These are phyloP conservation scores for Micractinium sp. DNA, from an alignment of 139 green algal genomes.

Conservation along the genomic window DNA sequence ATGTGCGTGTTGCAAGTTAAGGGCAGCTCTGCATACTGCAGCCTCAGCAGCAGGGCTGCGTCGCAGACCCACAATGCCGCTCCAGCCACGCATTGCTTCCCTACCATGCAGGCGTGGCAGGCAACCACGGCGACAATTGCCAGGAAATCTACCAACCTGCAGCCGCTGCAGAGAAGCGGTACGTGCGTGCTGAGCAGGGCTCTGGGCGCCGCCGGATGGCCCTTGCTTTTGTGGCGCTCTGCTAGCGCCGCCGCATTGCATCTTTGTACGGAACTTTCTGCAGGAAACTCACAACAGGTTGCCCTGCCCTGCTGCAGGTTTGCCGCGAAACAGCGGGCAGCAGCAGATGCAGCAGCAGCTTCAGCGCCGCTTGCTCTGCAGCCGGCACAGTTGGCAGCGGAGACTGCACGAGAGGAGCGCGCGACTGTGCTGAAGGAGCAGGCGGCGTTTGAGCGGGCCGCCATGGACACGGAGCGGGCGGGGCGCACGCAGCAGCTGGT, in stretches of 20 bases:
- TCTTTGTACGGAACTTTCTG: too few species aligned
- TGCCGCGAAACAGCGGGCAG: neutral
- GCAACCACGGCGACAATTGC: constrained; percentile 22
- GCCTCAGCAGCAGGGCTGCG: neutral
- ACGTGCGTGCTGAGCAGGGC: neutral
- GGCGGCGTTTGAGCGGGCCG: constrained; percentile 20
- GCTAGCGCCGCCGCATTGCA: too few species aligned
- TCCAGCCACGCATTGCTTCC: neutral
- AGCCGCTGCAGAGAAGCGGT: constrained; percentile 35
- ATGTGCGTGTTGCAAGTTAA: neutral
- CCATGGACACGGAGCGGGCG: constrained; percentile 19
- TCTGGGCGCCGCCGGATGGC: too few species aligned
- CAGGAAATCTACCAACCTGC: constrained; percentile 37
- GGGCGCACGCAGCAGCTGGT: constrained; percentile 25
- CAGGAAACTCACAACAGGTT: too few species aligned
- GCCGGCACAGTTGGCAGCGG: neutral
- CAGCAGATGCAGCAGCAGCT: neutral
- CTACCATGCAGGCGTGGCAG: constrained; percentile 6
- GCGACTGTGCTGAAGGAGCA: constrained; percentile 25
- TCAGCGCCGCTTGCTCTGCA: neutral
- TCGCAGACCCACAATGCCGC: too few species aligned
- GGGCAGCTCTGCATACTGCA: too few species aligned
- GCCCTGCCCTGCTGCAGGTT: neutral
- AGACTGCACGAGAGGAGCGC: constrained; percentile 9
- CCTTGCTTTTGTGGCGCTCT: too few species aligned